Evolutionary conservation across 1,284 basidiomycete genomes (phyloP).

Genomic region (Papiliotrema fonsecae): DNA sequence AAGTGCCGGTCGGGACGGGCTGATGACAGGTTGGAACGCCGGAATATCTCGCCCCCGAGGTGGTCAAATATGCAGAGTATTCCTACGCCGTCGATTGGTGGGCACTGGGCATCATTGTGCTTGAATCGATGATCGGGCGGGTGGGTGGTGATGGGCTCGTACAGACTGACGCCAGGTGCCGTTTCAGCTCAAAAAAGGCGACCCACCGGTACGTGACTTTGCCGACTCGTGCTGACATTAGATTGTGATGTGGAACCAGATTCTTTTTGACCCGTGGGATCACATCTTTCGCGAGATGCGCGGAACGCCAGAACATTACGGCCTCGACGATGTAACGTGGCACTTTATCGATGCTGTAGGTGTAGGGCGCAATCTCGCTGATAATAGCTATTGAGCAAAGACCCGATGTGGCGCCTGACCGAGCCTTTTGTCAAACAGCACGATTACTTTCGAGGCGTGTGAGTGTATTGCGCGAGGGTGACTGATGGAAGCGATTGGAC

Average conservation of each 20-base stretch:
- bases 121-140: conserved; percentile 64
- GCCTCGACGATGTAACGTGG: conserved; percentile 90
- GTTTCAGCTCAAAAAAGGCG: conserved; percentile 46
- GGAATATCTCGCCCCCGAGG: conserved; percentile 90
- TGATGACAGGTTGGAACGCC: conserved; percentile 57
- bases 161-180: conserved; percentile 61
- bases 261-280: conserved; percentile 37
- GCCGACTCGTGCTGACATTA: conserved; percentile 6
- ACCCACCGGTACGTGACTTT: conserved; percentile 16
- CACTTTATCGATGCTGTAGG: conserved; percentile 87
- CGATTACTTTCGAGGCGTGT: conserved; percentile 96
- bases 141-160: conserved; percentile 17
- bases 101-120: conserved; percentile 95
- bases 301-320: conserved; percentile 71
- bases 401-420: conserved; percentile 81
- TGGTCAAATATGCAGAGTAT: conserved; percentile 85
- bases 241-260: conserved; percentile 27
- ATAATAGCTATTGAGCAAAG: conserved; percentile 76
- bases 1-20: conserved; percentile 3
- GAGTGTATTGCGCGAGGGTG: conserved; percentile 36
- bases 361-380: conserved; percentile 12
- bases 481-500: conserved; percentile 30
- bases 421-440: conserved; percentile 82
- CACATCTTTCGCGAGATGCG: conserved; percentile 59
- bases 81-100: conserved; percentile 97